phyloP scores from a whole-genome alignment of 2,329 filamentous ascomycete species.

The Epichloe typhina region DNA sequence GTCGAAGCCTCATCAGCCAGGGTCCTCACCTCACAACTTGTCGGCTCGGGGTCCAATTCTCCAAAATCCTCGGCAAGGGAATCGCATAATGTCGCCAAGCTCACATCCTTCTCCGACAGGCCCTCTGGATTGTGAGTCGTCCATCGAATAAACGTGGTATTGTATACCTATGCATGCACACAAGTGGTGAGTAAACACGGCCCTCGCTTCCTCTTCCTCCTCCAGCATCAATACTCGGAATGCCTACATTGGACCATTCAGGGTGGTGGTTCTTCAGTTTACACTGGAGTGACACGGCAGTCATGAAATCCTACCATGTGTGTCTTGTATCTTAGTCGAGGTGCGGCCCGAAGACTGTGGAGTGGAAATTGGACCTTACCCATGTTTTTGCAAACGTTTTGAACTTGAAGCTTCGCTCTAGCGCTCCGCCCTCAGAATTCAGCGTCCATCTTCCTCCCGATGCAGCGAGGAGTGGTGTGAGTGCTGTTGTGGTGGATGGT shows the following conservation, averaged over 20 bases:
- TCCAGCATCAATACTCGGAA: background rate
- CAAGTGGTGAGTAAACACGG: background rate
- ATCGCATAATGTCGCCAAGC: constrained; percentile 51
- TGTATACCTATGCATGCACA: constrained; percentile 42
- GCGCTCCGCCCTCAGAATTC: constrained; percentile 34
- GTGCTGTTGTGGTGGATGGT: constrained; percentile 18
- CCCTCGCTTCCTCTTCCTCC: background rate
- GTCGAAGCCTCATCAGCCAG: constrained; percentile 33
- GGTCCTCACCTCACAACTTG: constrained; percentile 24
- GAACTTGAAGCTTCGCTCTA: constrained; percentile 50
- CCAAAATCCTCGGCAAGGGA: constrained; percentile 41
- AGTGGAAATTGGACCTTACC: constrained; percentile 26
- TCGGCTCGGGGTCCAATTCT: constrained; percentile 29
- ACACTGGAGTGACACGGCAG: constrained; percentile 53
- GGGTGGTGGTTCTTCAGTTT: constrained; percentile 59
- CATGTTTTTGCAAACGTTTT: constrained; percentile 54
- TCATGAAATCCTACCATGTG: constrained; percentile 55
- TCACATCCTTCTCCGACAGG: constrained; percentile 49
- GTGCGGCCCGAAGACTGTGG: background rate
- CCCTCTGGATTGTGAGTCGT: constrained; percentile 57
- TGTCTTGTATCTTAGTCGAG: background rate
- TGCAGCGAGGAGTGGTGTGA: constrained; percentile 28
- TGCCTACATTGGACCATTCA: constrained; percentile 59
- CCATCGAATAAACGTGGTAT: constrained; percentile 58
- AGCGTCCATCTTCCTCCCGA: constrained; percentile 36